Conservation (phyloP, 768 basidiomycete genomes). For the Rhodotorula babjevae region DNA sequence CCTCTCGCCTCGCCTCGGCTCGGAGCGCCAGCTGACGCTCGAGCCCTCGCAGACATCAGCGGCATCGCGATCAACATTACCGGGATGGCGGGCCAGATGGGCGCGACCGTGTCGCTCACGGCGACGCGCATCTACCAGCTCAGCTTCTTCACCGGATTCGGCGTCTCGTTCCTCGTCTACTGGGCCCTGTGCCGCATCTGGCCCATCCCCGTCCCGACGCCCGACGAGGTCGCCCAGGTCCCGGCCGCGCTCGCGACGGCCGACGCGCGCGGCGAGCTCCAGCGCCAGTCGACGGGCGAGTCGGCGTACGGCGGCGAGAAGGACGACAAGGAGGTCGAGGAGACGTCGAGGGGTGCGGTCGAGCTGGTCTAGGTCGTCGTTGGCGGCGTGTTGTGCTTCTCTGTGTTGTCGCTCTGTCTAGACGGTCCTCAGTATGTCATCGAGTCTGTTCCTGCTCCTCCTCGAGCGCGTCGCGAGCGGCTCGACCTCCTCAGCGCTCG, state of each 20-base stretch:
- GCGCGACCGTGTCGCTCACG: constrained; percentile 59
- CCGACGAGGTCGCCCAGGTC: constrained; percentile 27
- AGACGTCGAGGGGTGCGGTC: background rate
- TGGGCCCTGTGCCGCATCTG: constrained; percentile 58
- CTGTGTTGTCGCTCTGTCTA: no score
- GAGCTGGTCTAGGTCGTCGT: background rate
- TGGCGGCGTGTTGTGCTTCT: no score
- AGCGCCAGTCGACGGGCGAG: background rate
- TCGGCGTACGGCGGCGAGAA: background rate
- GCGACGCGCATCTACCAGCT: constrained; percentile 69
- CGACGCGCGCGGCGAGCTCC: background rate
- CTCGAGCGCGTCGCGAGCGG: no score
- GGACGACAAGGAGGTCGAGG: background rate
- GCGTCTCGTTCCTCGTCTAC: constrained; percentile 64
- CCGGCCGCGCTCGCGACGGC: background rate
- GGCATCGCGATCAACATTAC: constrained; percentile 79
- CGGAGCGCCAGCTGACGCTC: constrained; percentile 34
- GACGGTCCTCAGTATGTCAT: no score
- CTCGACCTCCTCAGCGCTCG: no score
- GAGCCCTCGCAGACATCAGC: constrained; percentile 51
- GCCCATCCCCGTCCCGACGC: constrained; percentile 57
- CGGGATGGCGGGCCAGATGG: constrained; percentile 71
- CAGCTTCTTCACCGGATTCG: constrained; percentile 81
- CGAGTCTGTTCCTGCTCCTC: no score
- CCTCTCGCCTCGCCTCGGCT: constrained; percentile 45